A percentile compares a stretch with the other conserved stretches of the same genome.
Conservation (phyloP, 306 rosid genomes). For the Macrotyloma uniflorum region DNA sequence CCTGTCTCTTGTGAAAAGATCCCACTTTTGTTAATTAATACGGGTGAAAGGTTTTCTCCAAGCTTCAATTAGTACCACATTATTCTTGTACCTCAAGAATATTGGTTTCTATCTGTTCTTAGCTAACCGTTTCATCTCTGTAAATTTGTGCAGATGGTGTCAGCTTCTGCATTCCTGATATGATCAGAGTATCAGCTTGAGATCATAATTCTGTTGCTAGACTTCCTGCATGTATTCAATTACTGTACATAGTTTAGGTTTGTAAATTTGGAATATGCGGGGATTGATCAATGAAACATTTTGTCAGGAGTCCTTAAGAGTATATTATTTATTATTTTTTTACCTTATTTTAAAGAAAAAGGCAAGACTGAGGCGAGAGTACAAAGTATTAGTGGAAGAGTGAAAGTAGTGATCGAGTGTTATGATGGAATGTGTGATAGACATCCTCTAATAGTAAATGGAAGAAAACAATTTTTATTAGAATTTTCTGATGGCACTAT, state of each 20-base stretch:
- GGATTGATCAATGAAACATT: constrained; percentile 43
- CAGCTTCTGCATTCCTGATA: constrained; percentile 40
- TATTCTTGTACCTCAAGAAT: not conserved
- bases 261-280: constrained; percentile 54
- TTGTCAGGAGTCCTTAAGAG: constrained; percentile 37
- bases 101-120: constrained; percentile 3
- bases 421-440: constrained; percentile 21
- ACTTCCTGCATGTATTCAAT: constrained; percentile 38
- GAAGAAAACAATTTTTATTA: constrained; percentile 17
- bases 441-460: constrained; percentile 1
- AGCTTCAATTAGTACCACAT: not conserved
- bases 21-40: not conserved
- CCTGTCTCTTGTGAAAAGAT: not conserved
- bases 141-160: constrained; percentile 59
- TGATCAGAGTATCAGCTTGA: constrained; percentile 32
- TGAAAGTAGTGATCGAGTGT: constrained; percentile 20
- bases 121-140: constrained; percentile 33
- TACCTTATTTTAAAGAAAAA: constrained; percentile 17
- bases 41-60: constrained; percentile 10
- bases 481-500: not conserved
- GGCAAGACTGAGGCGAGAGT: constrained; percentile 39
- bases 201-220: constrained; percentile 30
- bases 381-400: constrained; percentile 17
- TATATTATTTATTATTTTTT: constrained; percentile 31
- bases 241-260: constrained; percentile 62